phyloP scores from a whole-genome alignment of 148 eudicot species.

The Amaranthus cruentus region DNA sequence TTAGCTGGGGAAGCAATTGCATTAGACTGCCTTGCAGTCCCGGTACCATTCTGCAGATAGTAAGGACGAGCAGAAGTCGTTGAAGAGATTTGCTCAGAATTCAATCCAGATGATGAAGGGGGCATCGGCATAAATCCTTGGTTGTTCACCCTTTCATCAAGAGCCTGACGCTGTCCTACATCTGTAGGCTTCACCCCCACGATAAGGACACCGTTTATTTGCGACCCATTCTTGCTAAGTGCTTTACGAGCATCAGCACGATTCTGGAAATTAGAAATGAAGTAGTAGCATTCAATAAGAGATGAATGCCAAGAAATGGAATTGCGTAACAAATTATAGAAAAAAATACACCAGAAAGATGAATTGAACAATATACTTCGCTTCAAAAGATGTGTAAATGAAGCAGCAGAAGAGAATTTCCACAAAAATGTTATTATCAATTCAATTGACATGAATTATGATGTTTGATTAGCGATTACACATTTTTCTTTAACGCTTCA shows the following conservation, averaged over 20 bases:
- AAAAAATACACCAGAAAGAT: neutral
- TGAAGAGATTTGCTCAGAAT: slow-evolving; percentile 37
- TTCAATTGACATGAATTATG: neutral
- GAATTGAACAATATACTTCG: neutral
- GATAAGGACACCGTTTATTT: slow-evolving; percentile 74
- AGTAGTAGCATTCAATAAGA: neutral
- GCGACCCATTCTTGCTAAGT: slow-evolving; percentile 80
- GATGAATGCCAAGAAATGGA: neutral
- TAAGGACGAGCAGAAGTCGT: slow-evolving; percentile 37
- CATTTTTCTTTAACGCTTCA: neutral
- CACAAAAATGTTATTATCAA: neutral
- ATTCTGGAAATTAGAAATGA: slow-evolving; percentile 42
- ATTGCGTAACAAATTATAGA: neutral
- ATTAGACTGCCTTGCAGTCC: slow-evolving; percentile 46
- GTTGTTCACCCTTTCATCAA: slow-evolving; percentile 61
- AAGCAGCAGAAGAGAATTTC: neutral
- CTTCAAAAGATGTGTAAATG: neutral
- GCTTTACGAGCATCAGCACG: slow-evolving; percentile 86
- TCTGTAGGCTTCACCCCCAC: slow-evolving; percentile 90
- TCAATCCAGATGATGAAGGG: slow-evolving; percentile 37
- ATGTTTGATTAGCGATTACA: neutral
- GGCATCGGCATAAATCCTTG: slow-evolving; percentile 83
- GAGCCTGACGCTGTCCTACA: slow-evolving; percentile 62
- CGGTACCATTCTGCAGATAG: slow-evolving; percentile 60
- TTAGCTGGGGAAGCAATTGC: slow-evolving; percentile 83